phyloP scores from a whole-genome alignment of 495 filamentous ascomycete species.

The Rusavskia elegans region DNA sequence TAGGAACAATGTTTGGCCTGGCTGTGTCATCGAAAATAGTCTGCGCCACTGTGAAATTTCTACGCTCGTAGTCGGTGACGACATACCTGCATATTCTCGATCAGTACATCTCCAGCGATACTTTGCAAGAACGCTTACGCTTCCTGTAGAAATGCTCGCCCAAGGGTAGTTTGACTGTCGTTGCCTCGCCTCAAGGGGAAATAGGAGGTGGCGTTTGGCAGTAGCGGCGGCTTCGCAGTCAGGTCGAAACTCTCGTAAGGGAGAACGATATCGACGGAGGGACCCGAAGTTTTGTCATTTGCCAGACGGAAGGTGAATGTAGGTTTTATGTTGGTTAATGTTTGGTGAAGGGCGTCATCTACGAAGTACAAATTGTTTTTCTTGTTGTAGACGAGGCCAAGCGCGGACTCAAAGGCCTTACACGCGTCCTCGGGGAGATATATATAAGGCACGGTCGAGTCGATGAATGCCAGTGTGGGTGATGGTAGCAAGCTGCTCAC shows the following conservation, averaged over 20 bases:
- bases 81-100: too few species aligned
- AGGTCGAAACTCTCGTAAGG: constrained; percentile 39
- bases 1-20: too few species aligned
- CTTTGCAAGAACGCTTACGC: too few species aligned
- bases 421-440: constrained; percentile 36
- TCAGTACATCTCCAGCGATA: too few species aligned
- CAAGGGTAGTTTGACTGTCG: constrained; percentile 17
- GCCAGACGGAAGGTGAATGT: constrained; percentile 31
- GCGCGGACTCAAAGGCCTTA: constrained; percentile 33
- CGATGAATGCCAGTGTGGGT: constrained; percentile 18
- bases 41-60: too few species aligned
- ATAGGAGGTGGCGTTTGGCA: constrained; percentile 22
- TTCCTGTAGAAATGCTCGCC: too few species aligned
- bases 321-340: constrained; percentile 28
- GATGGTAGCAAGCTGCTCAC: too few species aligned
- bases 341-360: constrained; percentile 26
- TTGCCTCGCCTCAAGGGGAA: constrained; percentile 34
- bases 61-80: too few species aligned
- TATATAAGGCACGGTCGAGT: constrained; percentile 37
- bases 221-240: constrained; percentile 22
- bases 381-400: constrained; percentile 30
- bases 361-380: constrained; percentile 32
- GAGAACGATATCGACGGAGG: constrained; percentile 29
- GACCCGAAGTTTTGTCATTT: constrained; percentile 19
- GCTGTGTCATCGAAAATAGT: too few species aligned